These are phyloP conservation scores for Pichia inconspicua DNA, from an alignment of 1,139 yeast genomes.

Conservation along the genomic window DNA sequence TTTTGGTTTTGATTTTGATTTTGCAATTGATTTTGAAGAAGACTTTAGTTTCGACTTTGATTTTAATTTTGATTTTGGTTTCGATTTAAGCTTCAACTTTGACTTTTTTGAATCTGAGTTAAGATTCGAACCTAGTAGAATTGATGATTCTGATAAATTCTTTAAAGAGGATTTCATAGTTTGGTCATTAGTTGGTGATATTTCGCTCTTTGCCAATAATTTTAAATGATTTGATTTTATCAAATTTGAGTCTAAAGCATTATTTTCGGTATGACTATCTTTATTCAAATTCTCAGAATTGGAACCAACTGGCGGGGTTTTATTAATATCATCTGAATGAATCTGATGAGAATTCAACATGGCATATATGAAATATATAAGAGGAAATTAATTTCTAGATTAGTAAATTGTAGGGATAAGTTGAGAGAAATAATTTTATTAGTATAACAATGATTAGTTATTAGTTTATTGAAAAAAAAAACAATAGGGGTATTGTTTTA, in stretches of 20 bases:
- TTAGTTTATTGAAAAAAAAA: neutral
- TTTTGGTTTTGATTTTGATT: neutral
- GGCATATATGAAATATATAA: neutral
- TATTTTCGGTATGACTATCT: neutral
- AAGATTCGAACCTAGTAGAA: neutral
- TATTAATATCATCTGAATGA: neutral
- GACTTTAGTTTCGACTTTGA: neutral
- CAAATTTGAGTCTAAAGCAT: neutral
- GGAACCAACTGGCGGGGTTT: neutral
- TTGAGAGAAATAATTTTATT: neutral
- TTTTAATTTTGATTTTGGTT: neutral
- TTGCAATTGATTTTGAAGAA: neutral
- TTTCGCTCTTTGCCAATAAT: neutral
- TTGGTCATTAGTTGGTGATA: neutral
- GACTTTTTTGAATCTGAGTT: neutral
- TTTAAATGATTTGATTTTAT: neutral
- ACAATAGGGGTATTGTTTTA: neutral
- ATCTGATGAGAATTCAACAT: neutral
- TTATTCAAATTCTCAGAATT: no score
- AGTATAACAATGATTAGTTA: neutral
- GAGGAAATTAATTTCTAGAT: no score
- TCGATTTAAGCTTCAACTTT: neutral
- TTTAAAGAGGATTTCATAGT: no score
- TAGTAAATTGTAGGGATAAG: neutral
- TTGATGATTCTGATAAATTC: no score